Evolutionary conservation across 208 protist species (phyloP).

Genomic region (Trypanosoma rangeli): DNA sequence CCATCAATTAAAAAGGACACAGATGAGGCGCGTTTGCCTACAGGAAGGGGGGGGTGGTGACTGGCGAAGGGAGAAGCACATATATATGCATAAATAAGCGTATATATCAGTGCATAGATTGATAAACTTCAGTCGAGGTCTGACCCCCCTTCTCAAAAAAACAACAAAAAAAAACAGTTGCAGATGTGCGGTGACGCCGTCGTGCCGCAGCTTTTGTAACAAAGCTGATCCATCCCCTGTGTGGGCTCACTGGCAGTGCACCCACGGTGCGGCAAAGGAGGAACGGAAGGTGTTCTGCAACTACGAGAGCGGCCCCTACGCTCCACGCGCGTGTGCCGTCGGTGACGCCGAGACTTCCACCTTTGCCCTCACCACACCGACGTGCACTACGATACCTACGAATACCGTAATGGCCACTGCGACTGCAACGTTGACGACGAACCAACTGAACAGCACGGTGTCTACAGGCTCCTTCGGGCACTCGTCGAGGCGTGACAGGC

Average conservation of each 20-base stretch:
- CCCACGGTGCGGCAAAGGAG: neutral
- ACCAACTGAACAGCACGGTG: constrained; percentile 12
- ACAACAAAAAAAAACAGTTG: neutral
- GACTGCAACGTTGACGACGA: constrained; percentile 9
- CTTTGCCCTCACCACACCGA: neutral
- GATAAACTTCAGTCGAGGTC: no score
- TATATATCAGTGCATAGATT: no score
- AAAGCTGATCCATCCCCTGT: neutral
- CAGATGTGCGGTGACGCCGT: neutral
- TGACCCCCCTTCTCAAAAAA: neutral
- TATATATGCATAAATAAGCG: no score
- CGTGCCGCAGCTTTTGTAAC: neutral
- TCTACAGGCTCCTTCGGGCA: constrained; percentile 21
- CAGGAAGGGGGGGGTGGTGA: no score
- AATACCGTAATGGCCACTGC: constrained; percentile 11
- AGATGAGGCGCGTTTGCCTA: no score
- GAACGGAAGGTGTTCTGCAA: neutral
- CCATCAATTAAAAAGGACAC: no score
- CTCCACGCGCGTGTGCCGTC: neutral
- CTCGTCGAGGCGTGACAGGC: constrained; percentile 11
- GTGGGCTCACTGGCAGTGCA: neutral
- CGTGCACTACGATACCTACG: neutral
- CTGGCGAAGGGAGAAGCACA: no score
- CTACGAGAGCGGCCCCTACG: neutral
- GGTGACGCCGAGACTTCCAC: neutral